Evolutionary conservation across 768 basidiomycete genomes (phyloP).

Genomic region (Sarcomyxa edulis): DNA sequence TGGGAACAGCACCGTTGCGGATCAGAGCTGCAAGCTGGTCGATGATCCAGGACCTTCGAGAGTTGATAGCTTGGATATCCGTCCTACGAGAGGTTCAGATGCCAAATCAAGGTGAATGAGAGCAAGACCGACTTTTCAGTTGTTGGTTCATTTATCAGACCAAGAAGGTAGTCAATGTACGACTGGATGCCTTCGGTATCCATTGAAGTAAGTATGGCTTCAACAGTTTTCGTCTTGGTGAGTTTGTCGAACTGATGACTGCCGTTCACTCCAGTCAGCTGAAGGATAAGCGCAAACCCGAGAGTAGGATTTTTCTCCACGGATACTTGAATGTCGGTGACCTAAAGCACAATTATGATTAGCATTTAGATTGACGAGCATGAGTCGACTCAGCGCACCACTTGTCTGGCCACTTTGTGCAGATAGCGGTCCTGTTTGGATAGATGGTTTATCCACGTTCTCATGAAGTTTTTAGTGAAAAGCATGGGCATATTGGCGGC

Average conservation of each 20-base stretch:
- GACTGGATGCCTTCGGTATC: slow-evolving; percentile 66
- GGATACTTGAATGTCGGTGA: slow-evolving; percentile 66
- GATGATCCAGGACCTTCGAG: slow-evolving; percentile 73
- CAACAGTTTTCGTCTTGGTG: slow-evolving; percentile 90
- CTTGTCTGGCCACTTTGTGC: slow-evolving; percentile 82
- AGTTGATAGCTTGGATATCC: slow-evolving; percentile 41
- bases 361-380: not conserved
- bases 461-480: slow-evolving; percentile 94
- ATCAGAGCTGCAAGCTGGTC: slow-evolving; percentile 81
- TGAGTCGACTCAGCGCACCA: slow-evolving; percentile 41
- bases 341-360: slow-evolving; percentile 34
- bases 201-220: slow-evolving; percentile 74
- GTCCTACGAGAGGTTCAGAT: slow-evolving; percentile 25
- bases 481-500: slow-evolving; percentile 73
- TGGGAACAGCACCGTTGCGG: slow-evolving; percentile 75
- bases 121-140: slow-evolving; percentile 33
- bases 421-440: slow-evolving; percentile 84
- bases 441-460: slow-evolving; percentile 94
- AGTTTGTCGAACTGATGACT: slow-evolving; percentile 86
- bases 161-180: slow-evolving; percentile 71
- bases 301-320: slow-evolving; percentile 72
- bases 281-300: slow-evolving; percentile 81
- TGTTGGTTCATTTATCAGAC: slow-evolving; percentile 50
- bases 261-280: slow-evolving; percentile 80
- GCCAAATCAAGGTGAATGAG: not conserved